Percentiles rank a stretch among this genome's conserved stretches.
Conservation (phyloP, 2,329 filamentous ascomycete genomes). For the Blastomyces percursus region DNA sequence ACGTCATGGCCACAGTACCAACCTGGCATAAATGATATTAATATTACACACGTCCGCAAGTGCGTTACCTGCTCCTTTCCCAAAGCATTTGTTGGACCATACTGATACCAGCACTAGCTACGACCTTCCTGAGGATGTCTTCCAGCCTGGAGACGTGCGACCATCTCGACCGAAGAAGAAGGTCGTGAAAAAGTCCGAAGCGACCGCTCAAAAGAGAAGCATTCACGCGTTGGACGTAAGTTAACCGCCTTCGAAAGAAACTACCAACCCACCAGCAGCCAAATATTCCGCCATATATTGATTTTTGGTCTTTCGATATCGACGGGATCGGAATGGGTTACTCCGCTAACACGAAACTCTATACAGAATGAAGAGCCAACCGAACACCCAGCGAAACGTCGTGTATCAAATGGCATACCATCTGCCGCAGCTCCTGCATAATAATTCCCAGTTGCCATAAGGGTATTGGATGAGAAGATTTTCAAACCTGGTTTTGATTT, state of each 20-base stretch:
- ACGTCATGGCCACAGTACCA: slow-evolving; percentile 65
- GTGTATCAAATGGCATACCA: slow-evolving; percentile 13
- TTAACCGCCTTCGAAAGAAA: slow-evolving; percentile 14
- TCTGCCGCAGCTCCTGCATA: slow-evolving; percentile 11
- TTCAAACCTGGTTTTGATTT: slow-evolving; percentile 3
- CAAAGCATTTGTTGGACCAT: slow-evolving; percentile 2
- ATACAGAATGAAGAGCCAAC: slow-evolving; percentile 10
- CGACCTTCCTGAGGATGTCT: slow-evolving; percentile 81
- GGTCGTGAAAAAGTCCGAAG: slow-evolving; percentile 28
- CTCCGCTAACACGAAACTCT: slow-evolving; percentile 9
- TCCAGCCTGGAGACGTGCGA: slow-evolving; percentile 63
- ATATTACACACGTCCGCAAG: slow-evolving; percentile 77
- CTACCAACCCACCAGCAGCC: slow-evolving; percentile 2
- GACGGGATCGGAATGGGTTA: background rate
- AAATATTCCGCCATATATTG: background rate
- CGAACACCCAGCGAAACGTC: slow-evolving; percentile 13
- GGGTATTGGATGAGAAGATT: slow-evolving; percentile 3
- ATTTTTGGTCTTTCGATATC: slow-evolving; percentile 2
- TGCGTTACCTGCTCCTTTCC: slow-evolving; percentile 37
- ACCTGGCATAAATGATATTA: slow-evolving; percentile 62
- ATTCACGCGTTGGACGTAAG: slow-evolving; percentile 36
- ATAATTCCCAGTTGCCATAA: background rate
- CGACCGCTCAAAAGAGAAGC: slow-evolving; percentile 29
- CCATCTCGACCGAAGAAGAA: slow-evolving; percentile 50
- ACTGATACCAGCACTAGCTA: slow-evolving; percentile 40